Percentiles rank a stretch among this genome's conserved stretches.
These are phyloP conservation scores for Exobasidium cylindrosporum DNA, from an alignment of 1,284 basidiomycete species.

Conservation along the genomic window DNA sequence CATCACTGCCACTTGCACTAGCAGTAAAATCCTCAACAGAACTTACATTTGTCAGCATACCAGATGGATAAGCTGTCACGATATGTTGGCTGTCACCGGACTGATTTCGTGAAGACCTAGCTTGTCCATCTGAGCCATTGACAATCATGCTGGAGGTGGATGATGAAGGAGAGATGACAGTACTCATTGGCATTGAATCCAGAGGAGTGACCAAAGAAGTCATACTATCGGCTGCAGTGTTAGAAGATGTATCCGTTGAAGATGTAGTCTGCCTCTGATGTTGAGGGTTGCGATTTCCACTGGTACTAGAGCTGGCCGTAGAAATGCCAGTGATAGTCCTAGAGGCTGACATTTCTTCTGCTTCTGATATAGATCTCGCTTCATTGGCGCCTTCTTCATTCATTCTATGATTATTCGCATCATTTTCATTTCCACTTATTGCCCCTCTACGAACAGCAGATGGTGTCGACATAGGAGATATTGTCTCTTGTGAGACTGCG, in stretches of 20 bases:
- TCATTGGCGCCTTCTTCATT: not conserved
- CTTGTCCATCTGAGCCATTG: not conserved
- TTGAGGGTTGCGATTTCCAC: not conserved
- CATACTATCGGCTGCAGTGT: not conserved
- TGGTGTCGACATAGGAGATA: not conserved
- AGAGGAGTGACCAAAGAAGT: not conserved
- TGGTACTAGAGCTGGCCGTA: not conserved
- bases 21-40: constrained; percentile 37
- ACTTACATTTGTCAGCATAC: constrained; percentile 22
- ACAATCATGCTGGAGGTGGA: constrained; percentile 14
- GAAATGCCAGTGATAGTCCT: not conserved
- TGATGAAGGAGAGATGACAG: constrained; percentile 9
- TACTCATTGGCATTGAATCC: constrained; percentile 18
- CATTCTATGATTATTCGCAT: not conserved
- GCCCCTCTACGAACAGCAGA: not conserved
- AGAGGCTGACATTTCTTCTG: constrained; percentile 8
- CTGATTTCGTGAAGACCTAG: not conserved
- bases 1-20: constrained; percentile 47
- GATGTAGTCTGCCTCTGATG: too few relatives aligned
- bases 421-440: not conserved
- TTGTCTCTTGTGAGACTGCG: not conserved
- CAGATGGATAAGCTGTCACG: not conserved
- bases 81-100: not conserved
- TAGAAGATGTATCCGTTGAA: too few relatives aligned
- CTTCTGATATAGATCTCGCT: not conserved